Base-by-base conservation (phyloP, 192 early-diverging fungal genomes). In the Umbelopsis sp. region DNA sequence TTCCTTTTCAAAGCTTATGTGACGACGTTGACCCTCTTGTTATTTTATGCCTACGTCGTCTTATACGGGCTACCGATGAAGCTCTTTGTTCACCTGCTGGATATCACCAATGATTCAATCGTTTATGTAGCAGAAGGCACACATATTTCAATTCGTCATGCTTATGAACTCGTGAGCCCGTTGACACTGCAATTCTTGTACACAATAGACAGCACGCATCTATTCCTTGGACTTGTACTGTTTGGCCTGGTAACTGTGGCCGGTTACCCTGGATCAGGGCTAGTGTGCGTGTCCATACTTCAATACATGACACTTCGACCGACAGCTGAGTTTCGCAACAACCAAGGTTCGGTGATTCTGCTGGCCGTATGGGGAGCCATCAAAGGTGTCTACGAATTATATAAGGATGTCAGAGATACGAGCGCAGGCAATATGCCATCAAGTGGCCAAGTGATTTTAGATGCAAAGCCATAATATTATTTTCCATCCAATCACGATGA, bases 121-220 rank as follows among this genome's bases (percentile, higher is more conserved):
- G 30, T 61, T 2, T 61, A 61, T 12, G 55, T 61, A 35, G 55
- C 55, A 61, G 55, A 61, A 35, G 55, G 55, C 6, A 61, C 55
- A 4, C 55, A 61, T 35, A 13, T 61, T 33, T 61, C 55, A 0
- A 61, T 61, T 35, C 55, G 55, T 35, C 55, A 25, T 15, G 55
- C 55, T 8, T 61, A 61, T 25, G 55, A 61, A 37, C 30, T 61
- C 10, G 55, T 61, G 13, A 22, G 7, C 15, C 55, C 55, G 4
- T 35, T 61, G 55, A 61, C 55, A 16, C 15, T 61, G 1, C 25
- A 35, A 61, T 25, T 35, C 0, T 35, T 61, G 27, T 61, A 61
- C 33, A 61, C 55, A 8, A 30, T 61, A 16, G 55, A 61, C 35
- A 61, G 25, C 27, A 61, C 55, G 0, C 55, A 61, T 61, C 55